Evolutionary conservation across 2,329 filamentous ascomycete genomes (phyloP), one percentile per base, ranked within the genome.

Genomic region (Diaporthe citri): DNA sequence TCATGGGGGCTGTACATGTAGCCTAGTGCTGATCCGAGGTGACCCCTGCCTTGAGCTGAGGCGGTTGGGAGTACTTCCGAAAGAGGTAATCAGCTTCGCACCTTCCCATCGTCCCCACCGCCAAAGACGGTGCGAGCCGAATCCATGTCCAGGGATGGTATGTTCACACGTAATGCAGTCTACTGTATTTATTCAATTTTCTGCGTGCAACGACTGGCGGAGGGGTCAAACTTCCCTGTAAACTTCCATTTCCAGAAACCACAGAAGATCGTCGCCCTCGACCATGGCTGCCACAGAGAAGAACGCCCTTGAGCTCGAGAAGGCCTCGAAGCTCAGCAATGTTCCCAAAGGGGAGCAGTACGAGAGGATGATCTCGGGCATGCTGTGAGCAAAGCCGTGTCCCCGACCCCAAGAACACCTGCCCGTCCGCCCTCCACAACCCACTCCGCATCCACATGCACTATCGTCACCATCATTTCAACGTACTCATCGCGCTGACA

Each of bases 311-410:
- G 85, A 83, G 67, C 81, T 84, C 41, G 88, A 89, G 28, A 87
- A 84, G 77, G 83, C 83, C 51, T 66, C 62, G 62, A 48, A 51
- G 62, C 81, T 90, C 22, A 82, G 86, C 12, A 86, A 90, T 75
- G 83, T 88, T 2, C 89, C 89, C 0, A 89, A 87, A 84, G 88
- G 88, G 74, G 90, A 91, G 4, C 87, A 91, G 74, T 92, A 91
- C 69, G 89, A 92, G 79, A 89, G 88, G 79, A 92, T 92, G 90
- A 89, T 92, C 64, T 92, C 89, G 0, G 90, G 90, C 48, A 89
- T 92, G 84, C 84, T 91, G 89, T 90, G 80, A 78, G 86, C 81
- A 22, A 46, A 22, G 25, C 4, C 25, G 31, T 62, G 15, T 22
- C 15, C 4, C 59, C n/a, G 2, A 43, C 20, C 39, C n/a, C 13